Base-by-base conservation (phyloP, 805 yeast genomes). In the Pichia cabralensis region DNA sequence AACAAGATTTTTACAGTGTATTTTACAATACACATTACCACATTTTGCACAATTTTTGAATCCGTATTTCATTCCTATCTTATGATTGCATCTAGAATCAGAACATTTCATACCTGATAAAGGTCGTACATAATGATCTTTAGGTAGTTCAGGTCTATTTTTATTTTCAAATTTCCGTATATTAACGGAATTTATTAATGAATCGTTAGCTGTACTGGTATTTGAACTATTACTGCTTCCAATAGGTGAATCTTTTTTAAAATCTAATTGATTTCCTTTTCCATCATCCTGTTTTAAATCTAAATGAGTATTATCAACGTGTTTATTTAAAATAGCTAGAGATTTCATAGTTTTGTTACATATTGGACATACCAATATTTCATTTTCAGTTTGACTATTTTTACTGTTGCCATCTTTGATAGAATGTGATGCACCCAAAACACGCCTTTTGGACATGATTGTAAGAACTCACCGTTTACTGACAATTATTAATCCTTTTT, bases 11-110 rank as follows among this genome's bases (percentile, higher is more conserved):
- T 59, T 51, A 3, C 85, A 63, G 56, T 86, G 95, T 20, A 52
- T 55, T 39, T 68, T 67, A 52, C 96, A 85, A 49, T 57, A 83
- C 13, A 85, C 52, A 18, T 62, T 49, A 0, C 95, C 95, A 58
- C 95, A 86, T 44, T 69, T 71, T 17, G 89, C 59, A 55, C 95
- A 83, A 51, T 84, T 79, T 6, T 73, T 71, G 2, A 67, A 55
- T 0, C 81, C 83, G 43, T 66, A 69, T 38, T 73, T 68, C 19
- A 71, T 59, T 32, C 59, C 66, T 25, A 80, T 56, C 5, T 40
- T 29, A 20, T 29, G 3, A 8, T 30, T 20, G 30, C 38, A 35
- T 22, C 26, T 15, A 3, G n/a, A 15, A 19, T 29, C 25, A n/a
- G 26, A 15, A 42, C 86, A 77, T 1, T 26, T 32, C 26, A 62